phyloP scores from a whole-genome alignment of 164 flowering plant genomes.

The Vitis cinerea region DNA sequence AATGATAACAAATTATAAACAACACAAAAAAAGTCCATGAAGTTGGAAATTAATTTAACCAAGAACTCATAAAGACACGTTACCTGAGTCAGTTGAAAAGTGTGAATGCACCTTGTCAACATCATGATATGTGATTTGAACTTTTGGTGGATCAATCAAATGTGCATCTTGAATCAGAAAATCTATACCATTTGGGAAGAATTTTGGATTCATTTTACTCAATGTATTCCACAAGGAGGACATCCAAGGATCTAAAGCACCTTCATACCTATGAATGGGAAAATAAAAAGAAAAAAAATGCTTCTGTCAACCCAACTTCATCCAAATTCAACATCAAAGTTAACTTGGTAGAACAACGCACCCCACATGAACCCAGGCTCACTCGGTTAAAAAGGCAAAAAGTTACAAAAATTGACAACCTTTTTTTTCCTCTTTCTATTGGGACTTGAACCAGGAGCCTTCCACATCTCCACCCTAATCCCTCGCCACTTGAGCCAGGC shows the following conservation, averaged over 20 bases:
- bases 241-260: conserved; percentile 97
- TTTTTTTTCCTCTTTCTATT: too few relatives aligned
- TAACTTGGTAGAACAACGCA: background rate
- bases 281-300: conserved; percentile 3
- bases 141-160: conserved; percentile 63
- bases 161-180: conserved; percentile 28
- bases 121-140: conserved; percentile 57
- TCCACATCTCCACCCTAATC: too few relatives aligned
- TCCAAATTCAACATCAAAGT: background rate
- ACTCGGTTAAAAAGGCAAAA: background rate
- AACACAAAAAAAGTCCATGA: too few relatives aligned
- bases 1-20: too few relatives aligned
- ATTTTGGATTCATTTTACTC: conserved; percentile 42
- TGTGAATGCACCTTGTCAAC: conserved; percentile 23
- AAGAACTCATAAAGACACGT: background rate
- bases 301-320: background rate
- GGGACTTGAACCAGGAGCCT: too few relatives aligned
- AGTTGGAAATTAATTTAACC: too few relatives aligned
- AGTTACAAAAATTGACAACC: too few relatives aligned
- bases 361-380: background rate
- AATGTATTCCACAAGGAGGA: conserved; percentile 70
- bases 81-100: conserved; percentile 50
- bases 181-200: conserved; percentile 58
- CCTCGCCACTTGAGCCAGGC: too few relatives aligned
- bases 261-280: conserved; percentile 72